phyloP scores from a whole-genome alignment of 2,329 filamentous ascomycete genomes.

The Apiospora kogelbergensis region DNA sequence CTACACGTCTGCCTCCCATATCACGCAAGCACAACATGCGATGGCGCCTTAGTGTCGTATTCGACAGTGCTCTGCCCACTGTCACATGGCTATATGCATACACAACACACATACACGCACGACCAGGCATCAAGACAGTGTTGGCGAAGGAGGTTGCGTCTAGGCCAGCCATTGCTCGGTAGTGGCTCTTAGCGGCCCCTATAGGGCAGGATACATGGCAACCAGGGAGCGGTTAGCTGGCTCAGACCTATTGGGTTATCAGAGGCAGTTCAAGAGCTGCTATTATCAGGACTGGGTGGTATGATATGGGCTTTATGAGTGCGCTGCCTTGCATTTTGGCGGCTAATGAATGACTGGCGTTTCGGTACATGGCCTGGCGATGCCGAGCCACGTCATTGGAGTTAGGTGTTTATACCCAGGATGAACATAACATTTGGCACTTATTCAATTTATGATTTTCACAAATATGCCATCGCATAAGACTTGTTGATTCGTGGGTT shows the following conservation, averaged over 20 bases:
- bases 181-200: background rate
- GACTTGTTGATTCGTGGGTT: background rate
- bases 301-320: background rate
- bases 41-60: background rate
- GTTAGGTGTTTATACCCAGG: constrained; percentile 8
- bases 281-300: background rate
- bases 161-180: background rate
- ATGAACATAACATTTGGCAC: background rate
- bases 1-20: background rate
- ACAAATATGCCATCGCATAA: background rate
- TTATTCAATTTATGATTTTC: background rate
- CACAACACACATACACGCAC: background rate
- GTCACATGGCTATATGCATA: too few species aligned
- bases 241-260: background rate
- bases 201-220: background rate
- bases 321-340: background rate
- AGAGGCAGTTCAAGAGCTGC: background rate
- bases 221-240: background rate
- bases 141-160: background rate
- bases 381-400: background rate
- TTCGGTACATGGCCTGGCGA: background rate
- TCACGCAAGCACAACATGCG: background rate
- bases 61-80: background rate
- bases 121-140: background rate
- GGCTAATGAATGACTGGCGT: background rate